Base-by-base conservation (phyloP, 169 alveolate species). In the Cryptosporidium baileyi region DNA sequence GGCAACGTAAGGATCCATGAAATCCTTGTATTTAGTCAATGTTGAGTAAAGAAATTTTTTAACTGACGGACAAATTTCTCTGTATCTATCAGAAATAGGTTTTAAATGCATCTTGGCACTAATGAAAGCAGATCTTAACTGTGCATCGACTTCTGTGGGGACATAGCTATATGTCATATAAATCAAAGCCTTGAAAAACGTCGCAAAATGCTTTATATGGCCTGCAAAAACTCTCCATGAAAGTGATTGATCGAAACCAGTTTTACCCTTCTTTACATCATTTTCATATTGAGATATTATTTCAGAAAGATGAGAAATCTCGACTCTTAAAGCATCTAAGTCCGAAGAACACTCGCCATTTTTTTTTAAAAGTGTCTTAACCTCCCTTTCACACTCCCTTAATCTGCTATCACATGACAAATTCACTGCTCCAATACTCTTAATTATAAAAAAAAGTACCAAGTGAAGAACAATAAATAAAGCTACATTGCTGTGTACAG, bases 341-440 rank as follows among this genome's bases (percentile, higher is more conserved):
- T 74, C 67, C 28, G 74, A 38, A 15, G 85, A 74, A 36, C 85
- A 74, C 22, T 74, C 85, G 8, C 61, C 28, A 74, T 74, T 51
- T 22, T 57, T 51, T 43, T 57, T 74, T n/a, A 74, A 36, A 9
- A 74, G 67, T 36, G 74, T 26, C 59, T 57, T 74, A 9, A 74
- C 74, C 28, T 74, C 85, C 8, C 43, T 34, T 57, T 74, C 85
- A 51, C 85, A 74, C 51, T 74, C 85, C 54, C 45, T 74, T 19
- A 74, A 34, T 24, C 85, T 51, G 26, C 32, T 40, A 22, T 74
- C 85, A 34, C 74, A 74, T 34, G 85, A 52, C 17, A 74, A 43
- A 30, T 74, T 57, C 24, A 40, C 67, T 38, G 74, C 67, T 24
- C 8, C 4, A 6, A 17, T 30, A 13, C 40, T 24, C n/a, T 19